Base-by-base conservation (phyloP, 2,329 filamentous ascomycete species). In the Colletotrichum sansevieriae region DNA sequence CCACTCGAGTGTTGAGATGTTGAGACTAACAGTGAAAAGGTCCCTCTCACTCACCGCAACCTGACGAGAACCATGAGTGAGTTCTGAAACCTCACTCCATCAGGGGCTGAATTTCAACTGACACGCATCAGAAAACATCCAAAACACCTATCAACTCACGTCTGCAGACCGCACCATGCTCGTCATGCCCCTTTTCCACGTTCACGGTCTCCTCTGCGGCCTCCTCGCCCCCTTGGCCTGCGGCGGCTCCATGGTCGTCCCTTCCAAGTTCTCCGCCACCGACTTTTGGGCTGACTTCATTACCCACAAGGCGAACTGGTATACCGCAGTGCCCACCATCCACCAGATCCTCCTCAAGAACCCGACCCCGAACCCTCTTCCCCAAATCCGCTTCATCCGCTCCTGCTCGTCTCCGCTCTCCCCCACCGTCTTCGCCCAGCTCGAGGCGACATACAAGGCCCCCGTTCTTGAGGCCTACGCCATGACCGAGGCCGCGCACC, bases 141-240 rank as follows among this genome's bases (percentile, higher is more conserved):
- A 91, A 75, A 83, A 86, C 67, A 97, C 93, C 7, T 97, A 97
- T 78, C 79, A 91, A 64, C 85, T 97, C 69, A 90, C 88, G 0
- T 78, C 88, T 6, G 77, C 85, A 60, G 93, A 97, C 78, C 89
- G 93, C 54, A 95, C 93, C 33, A 91, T 94, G 86, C 86, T 97
- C 15, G 93, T 97, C 69, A 97, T 97, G 93, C 93, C 93, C 18
- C 86, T 97, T 2, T 97, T 97, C 85, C 93, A 97, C 80, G 93
- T 97, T 56, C 93, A 96, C 76, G 94, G 94, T n/a, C 86, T 97
- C 2, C 85, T 97, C 13, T 94, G 93, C 70, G 93, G 89, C 20
- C 92, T 97, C 74, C 85, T 97, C 4, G 92, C 92, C 2, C 92
- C 93, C 1, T 84, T 97, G 11, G 84, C 86, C 72, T 91, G 91